Base-by-base conservation (phyloP, 192 early-diverging fungal genomes). In the Gorgonomyces haynaldii region DNA sequence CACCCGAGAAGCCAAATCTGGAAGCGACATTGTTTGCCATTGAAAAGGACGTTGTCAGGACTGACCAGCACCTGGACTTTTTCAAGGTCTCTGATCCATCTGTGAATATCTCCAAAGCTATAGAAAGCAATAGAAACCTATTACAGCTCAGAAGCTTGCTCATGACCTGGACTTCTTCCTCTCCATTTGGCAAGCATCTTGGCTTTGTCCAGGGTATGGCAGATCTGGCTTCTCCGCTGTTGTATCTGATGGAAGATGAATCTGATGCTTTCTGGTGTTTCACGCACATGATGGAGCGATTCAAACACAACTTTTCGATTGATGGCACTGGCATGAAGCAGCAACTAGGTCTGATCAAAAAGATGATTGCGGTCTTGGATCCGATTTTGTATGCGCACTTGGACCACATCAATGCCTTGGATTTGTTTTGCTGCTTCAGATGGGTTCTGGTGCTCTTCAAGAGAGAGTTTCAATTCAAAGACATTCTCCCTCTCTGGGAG, bases 1-100 rank as follows among this genome's bases (percentile, higher is more conserved):
- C 5, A 22, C 9, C 8, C 17, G 9, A 19, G 7, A 5, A 16
- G 1, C 5, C 8, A 7, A 22, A 19, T 5, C 27, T 23, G 30
- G 13, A 31, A 3, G 45, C 17, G n/a, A 47, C 17, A 9, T 21
- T 47, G 45, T 47, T 47, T 47, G 3, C 19, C 8, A 43, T 72
- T 55, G 90, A 97, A 40, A 98, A 96, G 65, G 96, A 99, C 56
- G 93, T 97, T 1, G 76, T 96, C 45, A 82, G 96, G n/a, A 99
- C 96, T 4, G 96, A 98, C 61, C 62, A 92, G 19, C 84, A 74
- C 0, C 70, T 88, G 1, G 72, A 81, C 0, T 81, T 24, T 51
- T 54, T 42, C 17, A 15, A 31, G 16, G 34, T 26, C 39, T 36
- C 37, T 37, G 9, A 28, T 19, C 71, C 82, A 57, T 72, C 72